Evolutionary conservation across 768 basidiomycete species (phyloP).

Genomic region (Phaeotremella fagi): DNA sequence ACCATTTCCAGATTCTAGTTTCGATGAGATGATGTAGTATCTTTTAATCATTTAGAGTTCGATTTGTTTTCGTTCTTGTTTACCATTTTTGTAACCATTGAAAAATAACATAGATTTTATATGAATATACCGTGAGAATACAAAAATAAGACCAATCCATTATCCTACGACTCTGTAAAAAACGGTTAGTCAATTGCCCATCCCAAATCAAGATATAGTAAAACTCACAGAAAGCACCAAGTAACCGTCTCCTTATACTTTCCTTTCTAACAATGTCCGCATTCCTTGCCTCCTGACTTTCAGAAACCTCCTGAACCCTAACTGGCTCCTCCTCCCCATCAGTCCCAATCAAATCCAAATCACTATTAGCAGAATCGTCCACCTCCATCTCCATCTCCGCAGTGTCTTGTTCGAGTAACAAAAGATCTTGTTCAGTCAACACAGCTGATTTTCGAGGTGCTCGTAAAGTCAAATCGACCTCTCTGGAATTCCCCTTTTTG

Average conservation of each 20-base stretch:
- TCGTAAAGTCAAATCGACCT: too few relatives aligned
- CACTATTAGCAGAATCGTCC: not conserved
- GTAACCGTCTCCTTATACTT: not conserved
- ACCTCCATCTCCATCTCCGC: too few relatives aligned
- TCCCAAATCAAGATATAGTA: not conserved
- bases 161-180: too few relatives aligned
- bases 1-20: slow-evolving; percentile 23
- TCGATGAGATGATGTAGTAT: not conserved
- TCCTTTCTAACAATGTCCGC: too few relatives aligned
- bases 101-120: not conserved
- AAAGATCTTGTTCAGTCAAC: too few relatives aligned
- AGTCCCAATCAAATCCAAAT: not conserved
- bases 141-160: too few relatives aligned
- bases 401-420: too few relatives aligned
- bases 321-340: not conserved
- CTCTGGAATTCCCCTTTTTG: too few relatives aligned
- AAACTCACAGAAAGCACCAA: not conserved
- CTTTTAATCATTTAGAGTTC: not conserved
- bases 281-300: not conserved
- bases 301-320: not conserved
- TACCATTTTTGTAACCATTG: not conserved
- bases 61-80: not conserved
- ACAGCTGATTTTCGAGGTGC: too few relatives aligned
- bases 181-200: too few relatives aligned
- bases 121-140: too few relatives aligned